These are phyloP conservation scores for Populus euphratica DNA, from an alignment of 345 rosid species.

Conservation along the genomic window DNA sequence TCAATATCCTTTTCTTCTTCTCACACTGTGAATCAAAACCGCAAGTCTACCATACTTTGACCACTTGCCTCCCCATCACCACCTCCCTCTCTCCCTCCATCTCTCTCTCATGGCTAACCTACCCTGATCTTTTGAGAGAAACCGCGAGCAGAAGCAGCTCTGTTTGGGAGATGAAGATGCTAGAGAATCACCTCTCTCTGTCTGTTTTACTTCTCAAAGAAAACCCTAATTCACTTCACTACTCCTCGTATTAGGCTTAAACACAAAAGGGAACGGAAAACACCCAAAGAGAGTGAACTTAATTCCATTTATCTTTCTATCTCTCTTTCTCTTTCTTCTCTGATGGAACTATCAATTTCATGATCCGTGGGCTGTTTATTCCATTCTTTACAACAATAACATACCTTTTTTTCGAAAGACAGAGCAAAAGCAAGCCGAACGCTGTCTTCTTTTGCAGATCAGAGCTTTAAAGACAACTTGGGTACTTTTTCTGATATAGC, in stretches of 20 bases:
- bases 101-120: conserved; percentile 15
- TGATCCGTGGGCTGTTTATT: conserved; percentile 25
- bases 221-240: conserved; percentile 30
- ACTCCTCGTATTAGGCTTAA: conserved; percentile 6
- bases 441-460: conserved; percentile 34
- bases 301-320: conserved; percentile 1
- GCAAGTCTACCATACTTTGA: conserved; percentile 26
- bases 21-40: conserved; percentile 35
- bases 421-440: conserved; percentile 17
- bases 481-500: conserved; percentile 33
- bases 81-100: neutral
- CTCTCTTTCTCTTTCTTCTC: conserved; percentile 7
- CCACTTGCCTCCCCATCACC: conserved; percentile 13
- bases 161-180: conserved; percentile 16
- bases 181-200: neutral
- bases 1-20: conserved; percentile 9
- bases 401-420: conserved; percentile 24
- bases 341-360: conserved; percentile 26
- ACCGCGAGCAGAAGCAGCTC: conserved; percentile 21
- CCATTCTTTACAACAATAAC: conserved; percentile 6
- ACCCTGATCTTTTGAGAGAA: conserved; percentile 27
- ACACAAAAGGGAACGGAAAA: neutral
- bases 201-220: neutral
- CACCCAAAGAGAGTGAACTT: neutral
- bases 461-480: conserved; percentile 33